A percentile compares a stretch with the other conserved stretches of the same genome.
These are phyloP conservation scores for Excoecaria cochinchinensis DNA, from an alignment of 345 rosid genomes.

Conservation along the genomic window DNA sequence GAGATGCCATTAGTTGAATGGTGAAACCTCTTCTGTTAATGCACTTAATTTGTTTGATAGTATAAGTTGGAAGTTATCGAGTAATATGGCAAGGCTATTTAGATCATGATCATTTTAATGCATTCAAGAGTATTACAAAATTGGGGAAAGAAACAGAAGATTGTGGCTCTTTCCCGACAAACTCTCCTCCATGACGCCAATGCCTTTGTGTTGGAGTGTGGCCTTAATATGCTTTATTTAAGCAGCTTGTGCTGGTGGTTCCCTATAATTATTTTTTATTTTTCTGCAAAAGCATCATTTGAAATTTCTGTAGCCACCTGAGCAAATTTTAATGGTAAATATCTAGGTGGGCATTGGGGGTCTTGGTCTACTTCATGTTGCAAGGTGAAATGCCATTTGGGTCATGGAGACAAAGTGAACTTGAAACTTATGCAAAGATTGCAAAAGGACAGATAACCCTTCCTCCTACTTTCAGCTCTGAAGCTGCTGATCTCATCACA, in stretches of 20 bases:
- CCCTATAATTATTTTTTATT: background rate
- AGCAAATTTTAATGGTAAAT: constrained; percentile 4
- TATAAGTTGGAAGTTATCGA: background rate
- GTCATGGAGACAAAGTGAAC: constrained; percentile 82
- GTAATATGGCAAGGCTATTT: background rate
- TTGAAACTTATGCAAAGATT: constrained; percentile 68
- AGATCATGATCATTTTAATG: background rate
- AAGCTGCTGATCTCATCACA: constrained; percentile 69
- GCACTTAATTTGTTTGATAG: background rate
- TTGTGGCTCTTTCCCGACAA: background rate
- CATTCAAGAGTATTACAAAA: background rate
- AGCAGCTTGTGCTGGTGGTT: too few relatives aligned
- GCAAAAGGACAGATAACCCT: constrained; percentile 70
- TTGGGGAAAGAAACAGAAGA: background rate
- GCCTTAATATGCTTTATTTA: too few relatives aligned
- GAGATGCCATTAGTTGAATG: background rate
- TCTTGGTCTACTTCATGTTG: constrained; percentile 74
- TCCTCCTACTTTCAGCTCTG: constrained; percentile 51
- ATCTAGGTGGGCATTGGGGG: constrained; percentile 90
- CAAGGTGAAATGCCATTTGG: constrained; percentile 85
- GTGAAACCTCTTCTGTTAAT: background rate
- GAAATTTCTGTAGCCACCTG: background rate
- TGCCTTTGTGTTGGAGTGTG: background rate
- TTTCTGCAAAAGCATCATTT: background rate
- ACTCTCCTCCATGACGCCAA: background rate